Evolutionary conservation across 78 protist genomes (phyloP).

Genomic region (Protostelium mycophagum): DNA sequence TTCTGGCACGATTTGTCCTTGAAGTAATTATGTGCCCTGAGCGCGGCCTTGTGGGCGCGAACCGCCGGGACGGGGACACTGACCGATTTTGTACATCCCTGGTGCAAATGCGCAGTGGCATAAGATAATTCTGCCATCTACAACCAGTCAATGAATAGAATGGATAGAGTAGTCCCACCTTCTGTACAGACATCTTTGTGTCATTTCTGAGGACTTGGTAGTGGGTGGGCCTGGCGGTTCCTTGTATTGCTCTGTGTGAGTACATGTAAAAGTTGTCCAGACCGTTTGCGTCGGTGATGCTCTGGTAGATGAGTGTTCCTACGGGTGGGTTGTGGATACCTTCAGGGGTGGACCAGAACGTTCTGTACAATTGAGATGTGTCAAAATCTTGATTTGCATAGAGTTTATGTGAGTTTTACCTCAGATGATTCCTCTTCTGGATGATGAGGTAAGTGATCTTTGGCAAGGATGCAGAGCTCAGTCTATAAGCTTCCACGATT

Average conservation of each 20-base stretch:
- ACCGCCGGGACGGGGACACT: not conserved
- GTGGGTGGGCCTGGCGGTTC: conserved; percentile 51
- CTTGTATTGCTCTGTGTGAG: conserved; percentile 16
- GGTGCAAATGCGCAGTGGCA: not conserved
- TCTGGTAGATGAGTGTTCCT: conserved; percentile 27
- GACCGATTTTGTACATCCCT: not conserved
- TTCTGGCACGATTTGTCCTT: not conserved
- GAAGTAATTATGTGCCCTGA: not conserved
- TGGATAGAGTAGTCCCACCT: not conserved
- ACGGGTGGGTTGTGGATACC: conserved; percentile 10
- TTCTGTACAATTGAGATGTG: not conserved
- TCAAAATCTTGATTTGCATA: not conserved
- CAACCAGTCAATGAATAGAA: not conserved
- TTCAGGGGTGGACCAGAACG: conserved; percentile 12
- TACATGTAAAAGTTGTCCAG: conserved; percentile 32
- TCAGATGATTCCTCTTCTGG: conserved; percentile 46
- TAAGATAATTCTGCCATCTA: not conserved
- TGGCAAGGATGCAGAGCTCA: conserved; percentile 33
- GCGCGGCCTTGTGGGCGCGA: not conserved
- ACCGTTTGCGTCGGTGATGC: conserved; percentile 6
- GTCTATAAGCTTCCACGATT: too few relatives aligned
- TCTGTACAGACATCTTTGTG: conserved; percentile 1
- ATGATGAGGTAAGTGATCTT: conserved; percentile 22
- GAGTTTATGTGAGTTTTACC: not conserved
- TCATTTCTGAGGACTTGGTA: conserved; percentile 30